phyloP scores from a whole-genome alignment of 495 filamentous ascomycete species.

The Staphylotrichum longicolle region DNA sequence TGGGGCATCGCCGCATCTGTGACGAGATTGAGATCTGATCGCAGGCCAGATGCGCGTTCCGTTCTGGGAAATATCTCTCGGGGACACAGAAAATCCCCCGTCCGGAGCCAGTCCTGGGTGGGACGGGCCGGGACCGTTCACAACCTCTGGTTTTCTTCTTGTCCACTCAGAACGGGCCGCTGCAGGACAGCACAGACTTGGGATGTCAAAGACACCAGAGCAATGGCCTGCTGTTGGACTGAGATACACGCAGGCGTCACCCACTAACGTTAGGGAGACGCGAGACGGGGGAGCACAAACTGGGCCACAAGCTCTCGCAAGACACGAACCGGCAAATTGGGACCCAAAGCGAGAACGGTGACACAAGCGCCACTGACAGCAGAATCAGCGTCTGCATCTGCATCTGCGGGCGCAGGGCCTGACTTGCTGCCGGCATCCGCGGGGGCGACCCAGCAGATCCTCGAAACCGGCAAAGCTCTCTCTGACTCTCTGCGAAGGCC shows the following conservation, averaged over 20 bases:
- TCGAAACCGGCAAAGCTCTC: too few species aligned
- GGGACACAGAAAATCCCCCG: background rate
- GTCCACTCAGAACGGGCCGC: background rate
- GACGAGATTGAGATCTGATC: background rate
- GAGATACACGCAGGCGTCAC: background rate
- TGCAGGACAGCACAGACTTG: background rate
- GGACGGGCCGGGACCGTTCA: constrained; percentile 4
- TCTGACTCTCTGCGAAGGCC: background rate
- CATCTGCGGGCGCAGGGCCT: background rate
- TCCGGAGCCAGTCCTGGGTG: background rate
- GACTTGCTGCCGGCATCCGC: background rate
- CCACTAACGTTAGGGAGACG: background rate
- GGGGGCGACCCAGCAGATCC: background rate
- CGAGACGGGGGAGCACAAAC: background rate
- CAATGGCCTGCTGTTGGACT: too few species aligned
- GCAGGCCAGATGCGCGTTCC: background rate
- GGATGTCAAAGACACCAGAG: too few species aligned
- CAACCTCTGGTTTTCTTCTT: background rate
- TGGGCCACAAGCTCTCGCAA: background rate
- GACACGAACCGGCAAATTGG: background rate
- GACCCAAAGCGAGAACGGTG: background rate
- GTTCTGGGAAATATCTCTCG: background rate
- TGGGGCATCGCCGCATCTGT: too few species aligned
- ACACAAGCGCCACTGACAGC: background rate
- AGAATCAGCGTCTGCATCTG: background rate